phyloP scores from a whole-genome alignment of 192 early-diverging fungal genomes.

The Linderina pennispora region DNA sequence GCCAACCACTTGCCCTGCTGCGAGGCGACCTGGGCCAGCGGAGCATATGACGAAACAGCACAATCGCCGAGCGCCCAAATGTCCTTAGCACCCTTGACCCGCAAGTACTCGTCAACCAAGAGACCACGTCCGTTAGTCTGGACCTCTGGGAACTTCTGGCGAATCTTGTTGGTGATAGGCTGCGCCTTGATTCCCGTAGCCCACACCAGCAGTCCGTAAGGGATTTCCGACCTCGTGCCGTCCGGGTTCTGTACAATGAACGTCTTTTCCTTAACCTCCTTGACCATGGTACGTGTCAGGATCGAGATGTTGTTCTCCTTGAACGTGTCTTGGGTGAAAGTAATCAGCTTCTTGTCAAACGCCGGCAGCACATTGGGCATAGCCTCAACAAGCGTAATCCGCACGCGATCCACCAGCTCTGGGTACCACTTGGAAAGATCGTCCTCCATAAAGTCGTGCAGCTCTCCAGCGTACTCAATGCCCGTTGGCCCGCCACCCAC shows the following conservation, averaged over 20 bases:
- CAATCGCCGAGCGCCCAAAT: slow-evolving; percentile 90
- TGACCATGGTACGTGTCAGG: slow-evolving; percentile 56
- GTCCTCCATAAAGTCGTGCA: slow-evolving; percentile 68
- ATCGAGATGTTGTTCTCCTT: slow-evolving; percentile 64
- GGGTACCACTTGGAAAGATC: slow-evolving; percentile 62
- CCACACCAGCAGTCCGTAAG: slow-evolving; percentile 70
- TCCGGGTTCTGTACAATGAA: slow-evolving; percentile 44
- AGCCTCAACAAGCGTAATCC: slow-evolving; percentile 60
- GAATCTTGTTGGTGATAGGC: slow-evolving; percentile 51
- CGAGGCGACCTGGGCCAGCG: slow-evolving; percentile 81
- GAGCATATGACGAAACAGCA: slow-evolving; percentile 69
- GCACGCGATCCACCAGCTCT: slow-evolving; percentile 44
- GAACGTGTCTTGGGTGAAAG: slow-evolving; percentile 61
- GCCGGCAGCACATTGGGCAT: slow-evolving; percentile 56
- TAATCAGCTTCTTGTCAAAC: slow-evolving; percentile 56
- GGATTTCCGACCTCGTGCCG: slow-evolving; percentile 31
- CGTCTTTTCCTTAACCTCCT: slow-evolving; percentile 50
- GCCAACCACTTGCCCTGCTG: slow-evolving; percentile 87
- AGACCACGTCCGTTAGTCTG: slow-evolving; percentile 48
- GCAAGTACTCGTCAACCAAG: slow-evolving; percentile 67
- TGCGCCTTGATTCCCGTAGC: slow-evolving; percentile 66
- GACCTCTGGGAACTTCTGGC: slow-evolving; percentile 33
- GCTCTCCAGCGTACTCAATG: slow-evolving; percentile 53
- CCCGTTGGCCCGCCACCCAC: slow-evolving; percentile 74
- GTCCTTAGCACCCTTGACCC: slow-evolving; percentile 49